Evolutionary conservation across 768 basidiomycete genomes (phyloP).

Genomic region (Rhodotorula taiwanensis): DNA sequence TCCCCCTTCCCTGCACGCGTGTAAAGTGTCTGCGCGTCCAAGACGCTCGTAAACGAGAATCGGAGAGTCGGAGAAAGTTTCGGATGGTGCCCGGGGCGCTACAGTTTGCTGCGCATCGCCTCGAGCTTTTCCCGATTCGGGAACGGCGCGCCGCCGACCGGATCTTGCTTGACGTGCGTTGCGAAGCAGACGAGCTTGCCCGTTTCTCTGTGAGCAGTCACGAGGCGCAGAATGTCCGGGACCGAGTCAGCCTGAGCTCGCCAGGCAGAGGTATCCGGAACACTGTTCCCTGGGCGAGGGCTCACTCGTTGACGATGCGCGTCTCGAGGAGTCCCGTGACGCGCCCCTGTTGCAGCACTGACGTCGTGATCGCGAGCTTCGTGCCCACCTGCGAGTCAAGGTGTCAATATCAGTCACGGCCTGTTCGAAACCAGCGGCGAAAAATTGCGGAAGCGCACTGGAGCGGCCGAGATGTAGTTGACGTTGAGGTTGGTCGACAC

Average conservation of each 20-base stretch:
- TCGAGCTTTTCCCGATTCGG: too few species aligned
- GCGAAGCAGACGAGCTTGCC: slow-evolving; percentile 21
- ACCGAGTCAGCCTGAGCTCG: too few species aligned
- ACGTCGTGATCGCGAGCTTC: slow-evolving; percentile 7
- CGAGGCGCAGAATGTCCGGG: too few species aligned
- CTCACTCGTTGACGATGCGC: slow-evolving; percentile 21
- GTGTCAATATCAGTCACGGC: neutral
- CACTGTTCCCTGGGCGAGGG: too few species aligned
- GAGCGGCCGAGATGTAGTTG: slow-evolving; percentile 22
- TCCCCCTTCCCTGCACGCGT: too few species aligned
- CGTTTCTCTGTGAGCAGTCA: neutral
- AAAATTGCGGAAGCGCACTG: slow-evolving; percentile 6
- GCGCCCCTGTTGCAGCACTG: slow-evolving; percentile 20
- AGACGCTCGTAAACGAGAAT: too few species aligned
- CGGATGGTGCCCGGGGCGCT: too few species aligned
- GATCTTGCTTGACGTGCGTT: slow-evolving; percentile 31
- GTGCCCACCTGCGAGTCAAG: slow-evolving; percentile 20
- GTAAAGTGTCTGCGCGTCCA: too few species aligned
- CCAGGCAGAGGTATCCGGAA: too few species aligned
- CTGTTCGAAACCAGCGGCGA: neutral
- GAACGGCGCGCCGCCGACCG: neutral
- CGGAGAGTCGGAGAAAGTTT: too few species aligned
- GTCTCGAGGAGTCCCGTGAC: slow-evolving; percentile 20
- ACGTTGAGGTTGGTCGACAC: slow-evolving; percentile 22
- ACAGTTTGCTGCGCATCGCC: too few species aligned